Evolutionary conservation across 208 protist genomes (phyloP).

Genomic region (Acanthamoeba triangularis): DNA sequence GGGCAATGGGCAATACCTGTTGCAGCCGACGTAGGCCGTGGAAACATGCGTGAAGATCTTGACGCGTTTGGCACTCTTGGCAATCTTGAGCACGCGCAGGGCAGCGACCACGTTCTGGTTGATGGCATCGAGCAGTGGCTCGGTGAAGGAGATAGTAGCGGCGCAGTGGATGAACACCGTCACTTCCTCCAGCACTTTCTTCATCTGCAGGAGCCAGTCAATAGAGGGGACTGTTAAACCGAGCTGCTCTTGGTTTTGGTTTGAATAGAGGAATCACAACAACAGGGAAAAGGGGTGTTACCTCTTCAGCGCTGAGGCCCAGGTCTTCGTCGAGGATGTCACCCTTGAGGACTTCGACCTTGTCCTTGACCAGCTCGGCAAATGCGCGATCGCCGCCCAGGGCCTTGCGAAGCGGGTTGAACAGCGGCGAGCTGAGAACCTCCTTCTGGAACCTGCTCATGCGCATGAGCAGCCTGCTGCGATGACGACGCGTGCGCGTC

Average conservation of each 20-base stretch:
- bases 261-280: background rate
- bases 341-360: conserved; percentile 79
- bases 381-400: conserved; percentile 27
- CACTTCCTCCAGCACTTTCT: conserved; percentile 34
- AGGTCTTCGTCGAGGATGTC: conserved; percentile 80
- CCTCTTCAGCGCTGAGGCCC: conserved; percentile 46
- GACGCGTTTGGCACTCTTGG: conserved; percentile 43
- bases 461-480: background rate
- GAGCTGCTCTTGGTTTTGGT: background rate
- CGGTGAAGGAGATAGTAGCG: conserved; percentile 83
- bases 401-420: conserved; percentile 32
- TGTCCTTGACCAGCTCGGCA: background rate
- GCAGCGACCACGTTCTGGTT: conserved; percentile 81
- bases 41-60: conserved; percentile 70
- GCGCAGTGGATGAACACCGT: conserved; percentile 84
- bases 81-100: conserved; percentile 80
- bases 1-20: background rate
- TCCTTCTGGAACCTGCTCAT: conserved; percentile 39
- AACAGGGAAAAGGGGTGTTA: background rate
- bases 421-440: conserved; percentile 55
- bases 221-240: background rate
- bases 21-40: conserved; percentile 58
- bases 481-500: background rate
- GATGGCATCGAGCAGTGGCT: conserved; percentile 82
- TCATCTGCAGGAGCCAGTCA: background rate